These are phyloP conservation scores for Fusarium brevicatenulatum DNA, from an alignment of 2,329 filamentous ascomycete species.

Conservation along the genomic window DNA sequence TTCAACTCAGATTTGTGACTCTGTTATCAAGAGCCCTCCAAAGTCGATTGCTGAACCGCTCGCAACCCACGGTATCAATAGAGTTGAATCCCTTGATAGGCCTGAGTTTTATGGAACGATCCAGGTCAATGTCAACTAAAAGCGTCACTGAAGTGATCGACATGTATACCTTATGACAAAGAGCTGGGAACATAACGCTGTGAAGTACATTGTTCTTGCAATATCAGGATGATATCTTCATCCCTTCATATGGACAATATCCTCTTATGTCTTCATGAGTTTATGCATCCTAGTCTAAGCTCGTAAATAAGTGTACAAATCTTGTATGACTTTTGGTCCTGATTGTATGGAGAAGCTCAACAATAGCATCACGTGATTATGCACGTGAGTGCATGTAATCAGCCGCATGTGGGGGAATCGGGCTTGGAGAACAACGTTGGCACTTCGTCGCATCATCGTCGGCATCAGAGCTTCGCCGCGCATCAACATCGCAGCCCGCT, in stretches of 20 bases:
- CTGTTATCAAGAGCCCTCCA: neutral
- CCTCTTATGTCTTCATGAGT: neutral
- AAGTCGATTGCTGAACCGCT: neutral
- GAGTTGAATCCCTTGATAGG: neutral
- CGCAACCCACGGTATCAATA: no score
- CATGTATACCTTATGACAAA: neutral
- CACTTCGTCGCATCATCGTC: conserved; percentile 46
- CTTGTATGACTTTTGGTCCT: no score
- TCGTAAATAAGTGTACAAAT: neutral
- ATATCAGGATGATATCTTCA: neutral
- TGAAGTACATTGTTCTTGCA: neutral
- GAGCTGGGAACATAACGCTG: neutral
- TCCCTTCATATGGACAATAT: no score
- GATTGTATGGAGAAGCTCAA: neutral
- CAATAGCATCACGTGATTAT: neutral
- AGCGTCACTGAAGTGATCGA: neutral
- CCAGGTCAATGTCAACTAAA: neutral
- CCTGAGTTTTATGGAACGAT: neutral
- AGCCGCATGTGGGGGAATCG: conserved; percentile 39
- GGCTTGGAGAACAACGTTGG: conserved; percentile 41
- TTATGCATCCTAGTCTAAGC: neutral
- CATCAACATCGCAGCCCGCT: conserved; percentile 35
- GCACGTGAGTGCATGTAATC: conserved; percentile 29
- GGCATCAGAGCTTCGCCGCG: conserved; percentile 41
- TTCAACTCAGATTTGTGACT: neutral